Evolutionary conservation across 1,284 basidiomycete genomes (phyloP).

Genomic region (Pseudozyma sp.): DNA sequence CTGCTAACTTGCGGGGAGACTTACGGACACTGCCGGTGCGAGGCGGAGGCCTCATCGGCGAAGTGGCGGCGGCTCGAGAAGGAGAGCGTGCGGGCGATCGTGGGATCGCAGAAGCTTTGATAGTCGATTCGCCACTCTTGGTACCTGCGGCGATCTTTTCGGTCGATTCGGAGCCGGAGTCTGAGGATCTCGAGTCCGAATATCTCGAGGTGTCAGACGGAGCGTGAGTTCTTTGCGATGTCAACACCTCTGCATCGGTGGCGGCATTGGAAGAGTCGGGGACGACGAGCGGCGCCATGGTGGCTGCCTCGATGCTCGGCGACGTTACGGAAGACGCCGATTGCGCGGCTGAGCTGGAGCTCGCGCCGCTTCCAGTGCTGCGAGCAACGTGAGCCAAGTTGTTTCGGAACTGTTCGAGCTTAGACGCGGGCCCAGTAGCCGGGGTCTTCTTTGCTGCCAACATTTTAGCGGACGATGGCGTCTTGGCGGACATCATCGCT

Average conservation of each 20-base stretch:
- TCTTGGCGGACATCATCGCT: slow-evolving; percentile 31
- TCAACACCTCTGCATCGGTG: background rate
- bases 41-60: slow-evolving; percentile 34
- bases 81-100: slow-evolving; percentile 46
- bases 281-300: background rate
- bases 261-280: slow-evolving; percentile 1
- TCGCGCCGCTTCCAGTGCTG: slow-evolving; percentile 34
- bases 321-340: slow-evolving; percentile 12
- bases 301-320: slow-evolving; percentile 3
- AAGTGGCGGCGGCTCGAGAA: slow-evolving; percentile 25
- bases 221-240: background rate
- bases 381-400: slow-evolving; percentile 44
- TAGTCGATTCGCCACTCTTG: slow-evolving; percentile 44
- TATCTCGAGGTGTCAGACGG: slow-evolving; percentile 6
- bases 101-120: slow-evolving; percentile 49
- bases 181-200: slow-evolving; percentile 13
- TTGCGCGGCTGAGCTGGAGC: slow-evolving; percentile 24
- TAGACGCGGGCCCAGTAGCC: slow-evolving; percentile 37
- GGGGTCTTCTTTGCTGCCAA: slow-evolving; percentile 21
- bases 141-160: slow-evolving; percentile 24
- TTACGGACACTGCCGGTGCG: slow-evolving; percentile 46
- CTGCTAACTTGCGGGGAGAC: slow-evolving; percentile 41
- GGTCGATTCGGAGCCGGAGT: slow-evolving; percentile 37
- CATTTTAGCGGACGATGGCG: slow-evolving; percentile 17
- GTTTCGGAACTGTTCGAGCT: slow-evolving; percentile 50